Conservation (phyloP, 2,329 filamentous ascomycete genomes). For the Ceratocystis ficicola region DNA sequence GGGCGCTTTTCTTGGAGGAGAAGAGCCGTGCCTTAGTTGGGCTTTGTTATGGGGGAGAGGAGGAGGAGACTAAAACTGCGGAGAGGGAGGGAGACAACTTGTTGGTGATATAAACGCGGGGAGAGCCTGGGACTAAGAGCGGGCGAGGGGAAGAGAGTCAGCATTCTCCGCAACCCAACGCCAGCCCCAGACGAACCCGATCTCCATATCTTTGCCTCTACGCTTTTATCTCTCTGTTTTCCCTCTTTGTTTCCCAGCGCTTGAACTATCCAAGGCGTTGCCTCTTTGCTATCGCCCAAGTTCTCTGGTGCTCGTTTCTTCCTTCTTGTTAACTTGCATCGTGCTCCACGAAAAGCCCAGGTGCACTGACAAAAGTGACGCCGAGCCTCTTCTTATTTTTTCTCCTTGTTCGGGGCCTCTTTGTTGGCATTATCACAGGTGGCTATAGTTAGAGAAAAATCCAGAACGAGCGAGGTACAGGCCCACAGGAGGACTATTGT, state of each 20-base stretch:
- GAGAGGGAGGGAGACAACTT: background rate
- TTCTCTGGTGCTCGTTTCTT: background rate
- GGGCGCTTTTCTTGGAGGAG: background rate
- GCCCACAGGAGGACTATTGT: background rate
- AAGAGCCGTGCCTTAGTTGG: background rate
- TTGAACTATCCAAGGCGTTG: background rate
- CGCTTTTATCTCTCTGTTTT: background rate
- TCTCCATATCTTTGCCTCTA: background rate
- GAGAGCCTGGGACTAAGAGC: background rate
- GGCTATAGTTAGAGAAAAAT: background rate
- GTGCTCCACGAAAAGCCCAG: background rate
- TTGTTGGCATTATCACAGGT: constrained; percentile 10
- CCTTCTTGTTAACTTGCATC: background rate
- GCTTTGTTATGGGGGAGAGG: constrained; percentile 5
- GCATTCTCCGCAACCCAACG: background rate
- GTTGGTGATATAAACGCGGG: constrained; percentile 1
- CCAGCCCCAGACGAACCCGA: background rate
- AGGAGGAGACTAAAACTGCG: constrained; percentile 3
- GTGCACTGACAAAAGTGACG: background rate
- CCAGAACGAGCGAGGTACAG: background rate
- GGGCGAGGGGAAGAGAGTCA: constrained; percentile 3
- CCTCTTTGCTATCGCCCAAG: background rate
- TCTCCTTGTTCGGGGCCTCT: background rate
- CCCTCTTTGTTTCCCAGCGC: background rate
- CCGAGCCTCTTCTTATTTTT: background rate